Evolutionary conservation across 2,329 filamentous ascomycete genomes (phyloP), one percentile per base, ranked within the genome.

Genomic region (Talaromyces sp.): DNA sequence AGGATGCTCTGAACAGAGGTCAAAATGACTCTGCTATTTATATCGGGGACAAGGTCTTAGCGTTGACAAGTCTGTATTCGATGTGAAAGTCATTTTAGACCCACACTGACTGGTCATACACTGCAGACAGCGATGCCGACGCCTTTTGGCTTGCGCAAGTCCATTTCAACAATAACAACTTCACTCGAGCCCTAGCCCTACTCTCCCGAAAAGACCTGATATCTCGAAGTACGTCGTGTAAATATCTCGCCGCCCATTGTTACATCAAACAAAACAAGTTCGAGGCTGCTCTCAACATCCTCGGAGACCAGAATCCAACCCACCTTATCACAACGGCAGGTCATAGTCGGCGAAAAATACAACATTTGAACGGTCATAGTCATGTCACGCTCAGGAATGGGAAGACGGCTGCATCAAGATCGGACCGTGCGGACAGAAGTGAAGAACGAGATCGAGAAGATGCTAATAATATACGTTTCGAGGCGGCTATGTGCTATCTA

Each of bases 131-230:
- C 76, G 93, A 97, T 73, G 89, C 92, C 69, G 95, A 99, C 77
- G 94, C 93, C 47, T 97, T 97, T 75, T 97, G 93, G 90, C 89
- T 99, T 50, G 95, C 95, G n/a, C 94, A 98, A 79, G 92, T 97
- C 43, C 94, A 99, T 79, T 99, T 98, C 80, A 90, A 90, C 60
- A 95, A 92, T 58, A 93, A 92, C 72, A 97, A 98, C 82, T 97
- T 96, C 78, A 95, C 90, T 9, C 90, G 95, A 72, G 93, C 95
- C 2, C 89, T 97, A 72, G 86, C 91, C 27, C 91, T 97, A 69
- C 87, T 99, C 67, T 87, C 89, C 35, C 90, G 92, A 72, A 90
- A 93, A 76, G 91, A 96, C 76, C 86, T 98, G 67, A 86, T 95
- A 71, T 80, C 87, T 52, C 88, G 91, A 71, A 97, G 91, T 72